Percentiles rank a stretch among this genome's conserved stretches.
Evolutionary conservation across 1,139 yeast genomes (phyloP).

Genomic region (Debaryomyces nepalensis): DNA sequence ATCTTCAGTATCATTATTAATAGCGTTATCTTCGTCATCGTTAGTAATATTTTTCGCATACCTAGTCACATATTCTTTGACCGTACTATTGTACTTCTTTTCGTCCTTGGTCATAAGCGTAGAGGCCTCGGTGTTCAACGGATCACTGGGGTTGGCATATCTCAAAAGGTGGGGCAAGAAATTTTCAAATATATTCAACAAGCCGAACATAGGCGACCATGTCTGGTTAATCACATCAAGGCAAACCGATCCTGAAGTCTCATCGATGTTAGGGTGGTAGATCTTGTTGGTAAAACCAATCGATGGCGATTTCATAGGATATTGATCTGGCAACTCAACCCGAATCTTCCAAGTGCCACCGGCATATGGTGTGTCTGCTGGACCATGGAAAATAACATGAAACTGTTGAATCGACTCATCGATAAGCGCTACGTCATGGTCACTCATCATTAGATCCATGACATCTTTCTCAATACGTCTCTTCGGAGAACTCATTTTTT

Average conservation of each 20-base stretch:
- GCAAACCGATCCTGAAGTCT: slow-evolving; percentile 90
- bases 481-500: slow-evolving; percentile 66
- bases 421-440: slow-evolving; percentile 83
- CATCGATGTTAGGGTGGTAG: slow-evolving; percentile 93
- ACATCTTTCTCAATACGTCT: slow-evolving; percentile 96
- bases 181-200: slow-evolving; percentile 87
- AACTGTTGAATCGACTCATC: slow-evolving; percentile 93
- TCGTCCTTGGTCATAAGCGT: slow-evolving; percentile 77
- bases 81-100: slow-evolving; percentile 67
- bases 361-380: slow-evolving; percentile 85
- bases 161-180: slow-evolving; percentile 90
- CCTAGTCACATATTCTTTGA: slow-evolving; percentile 70
- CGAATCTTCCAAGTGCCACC: slow-evolving; percentile 92
- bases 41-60: slow-evolving; percentile 59
- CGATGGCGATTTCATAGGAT: slow-evolving; percentile 94
- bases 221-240: slow-evolving; percentile 96
- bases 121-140: slow-evolving; percentile 91
- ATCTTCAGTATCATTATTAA: slow-evolving; percentile 43
- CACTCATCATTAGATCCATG: slow-evolving; percentile 96
- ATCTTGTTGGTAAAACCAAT: slow-evolving; percentile 92
- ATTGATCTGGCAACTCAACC: slow-evolving; percentile 93
- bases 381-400: slow-evolving; percentile 85
- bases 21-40: slow-evolving; percentile 47
- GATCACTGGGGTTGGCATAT: slow-evolving; percentile 95
- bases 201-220: slow-evolving; percentile 98